Base-by-base conservation (phyloP, 371 early-diverging fungal genomes). In the Mucor indicus region DNA sequence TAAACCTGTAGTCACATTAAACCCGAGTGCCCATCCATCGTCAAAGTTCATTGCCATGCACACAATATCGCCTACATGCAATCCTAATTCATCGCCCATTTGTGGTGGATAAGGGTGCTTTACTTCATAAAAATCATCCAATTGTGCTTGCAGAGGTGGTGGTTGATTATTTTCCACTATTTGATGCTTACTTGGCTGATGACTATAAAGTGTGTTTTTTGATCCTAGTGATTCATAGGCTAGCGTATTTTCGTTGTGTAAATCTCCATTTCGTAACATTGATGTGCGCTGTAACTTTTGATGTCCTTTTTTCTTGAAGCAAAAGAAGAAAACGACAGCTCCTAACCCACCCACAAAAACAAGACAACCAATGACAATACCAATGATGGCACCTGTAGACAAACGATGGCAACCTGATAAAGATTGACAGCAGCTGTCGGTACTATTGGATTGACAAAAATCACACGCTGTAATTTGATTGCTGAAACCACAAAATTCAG, bases 11-110 rank as follows among this genome's bases (percentile, higher is more conserved):
- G 75, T 73, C 39, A 80, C 78, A 70, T 86, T 87, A 35, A 72
- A 67, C 2, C 88, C 88, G 6, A 85, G 69, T 13, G 80, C 88
- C 88, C 88, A 87, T 1, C 85, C 85, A 54, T 87, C 87, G 47
- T 83, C 83, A 55, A 83, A 86, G 27, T 62, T 67, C 38, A 67
- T 52, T 21, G 74, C 71, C 11, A 90, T 68, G n/a, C 71, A 77
- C 4, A 90, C 68, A 40, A 84, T 72, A 61, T 90, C 90, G 13
- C 85, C 86, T 1, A 68, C 69, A 42, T 75, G 57, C 22, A 90
- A 59, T 31, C 74, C 79, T 15, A 90, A 62, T 46, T 90, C 90
- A 59, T 90, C 90, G 1, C 74, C 72, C 68, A 83, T 68, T 33
- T 77, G 73, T 11, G 85, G 71, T 27, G 75, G 69, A 57, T 83